Base-by-base conservation (phyloP, 768 basidiomycete genomes). In the Suillus bovinus region DNA sequence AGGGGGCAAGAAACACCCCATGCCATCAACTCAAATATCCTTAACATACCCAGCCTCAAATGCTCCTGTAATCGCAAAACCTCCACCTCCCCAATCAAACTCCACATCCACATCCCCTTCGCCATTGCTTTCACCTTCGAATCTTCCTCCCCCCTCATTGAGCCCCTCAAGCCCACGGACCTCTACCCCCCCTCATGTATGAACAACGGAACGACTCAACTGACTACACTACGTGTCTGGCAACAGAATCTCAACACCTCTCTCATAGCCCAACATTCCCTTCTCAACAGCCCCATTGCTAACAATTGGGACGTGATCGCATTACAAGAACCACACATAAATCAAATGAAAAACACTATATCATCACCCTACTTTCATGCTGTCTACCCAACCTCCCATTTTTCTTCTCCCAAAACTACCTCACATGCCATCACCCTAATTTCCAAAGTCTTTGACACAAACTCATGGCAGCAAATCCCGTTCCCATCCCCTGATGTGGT, bases 221-320 rank as follows among this genome's bases (percentile, higher is more conserved):
- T n/a, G 10, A 24, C 22, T 0, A 14, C 13, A 2, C 1, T 27
- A 24, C 9, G 22, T 0, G 5, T 46, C 9, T 46, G 44, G 44
- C 44, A 44, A 4, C 44, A 46, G 5, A 46, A 46, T 2, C n/a
- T 44, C 10, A 46, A 46, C 11, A 13, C n/a, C 0, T 46, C 44
- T 0, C 2, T 46, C 0, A 22, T 13, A 11, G 22, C n/a, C 0
- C 44, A 22, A 6, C n/a, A n/a, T 5, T 22, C 44, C 11, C 44
- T 46, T 2, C 58, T 59, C 5, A 59, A 47, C 14, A 9, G 42
- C 2, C 44, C 42, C 0, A 22, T 14, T 1, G 41, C 42, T 2
- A 1, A 4, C 3, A 31, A 71, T 8, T 72, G 63, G 47, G 74
- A 80, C 61, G 67, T 81, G 0, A 39, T 77, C 0, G 58, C 67